Evolutionary conservation across 345 rosid genomes (phyloP), one percentile per base, ranked within the genome.

Genomic region (Gossypium bickii): DNA sequence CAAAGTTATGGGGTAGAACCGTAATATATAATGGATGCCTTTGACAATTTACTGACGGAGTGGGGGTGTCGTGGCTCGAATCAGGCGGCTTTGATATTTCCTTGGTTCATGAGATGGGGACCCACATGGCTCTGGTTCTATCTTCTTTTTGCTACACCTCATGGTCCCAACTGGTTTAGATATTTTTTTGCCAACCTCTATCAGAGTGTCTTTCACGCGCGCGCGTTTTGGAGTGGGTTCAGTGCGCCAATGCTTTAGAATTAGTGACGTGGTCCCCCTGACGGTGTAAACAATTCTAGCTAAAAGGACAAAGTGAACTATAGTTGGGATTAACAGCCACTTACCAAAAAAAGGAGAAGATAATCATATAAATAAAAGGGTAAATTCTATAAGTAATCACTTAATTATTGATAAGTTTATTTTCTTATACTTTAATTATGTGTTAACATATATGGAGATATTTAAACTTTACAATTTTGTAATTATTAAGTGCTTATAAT

Each of bases 121-220:
- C 82, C 93, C 86, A 79, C 80, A 22, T 52, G 45, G 64, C 76
- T 56, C 74, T 74, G 62, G 85, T 74, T 78, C 81, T 82, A 75
- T 86, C 68, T 45, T 70, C 82, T 74, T 86, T 72, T 72, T 49
- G 79, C 45, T 75, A 76, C 86, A 73, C 72, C 82, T 82, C 83
- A 69, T 52, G 74, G 74, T 61, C 70, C 76, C 63, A 25, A 43
- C 13, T 45, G 70, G 78, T 71, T 67, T 52, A 78, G 86, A 86
- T 87, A 86, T 85, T 85, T 59, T 59, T 51, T 25, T 34, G 38
- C 15, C 52, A 0, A 63, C 12, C 12, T 15, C 6, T 24, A 29
- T 24, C 12, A 77, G 18, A 29, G 18, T 27, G 43, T 48, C 75
- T 4, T 24, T 34, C 20, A 2, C 76, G 78, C 80, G 77, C 83